Conservation (phyloP, 169 alveolate species). For the Plasmodium cynomolgi region DNA sequence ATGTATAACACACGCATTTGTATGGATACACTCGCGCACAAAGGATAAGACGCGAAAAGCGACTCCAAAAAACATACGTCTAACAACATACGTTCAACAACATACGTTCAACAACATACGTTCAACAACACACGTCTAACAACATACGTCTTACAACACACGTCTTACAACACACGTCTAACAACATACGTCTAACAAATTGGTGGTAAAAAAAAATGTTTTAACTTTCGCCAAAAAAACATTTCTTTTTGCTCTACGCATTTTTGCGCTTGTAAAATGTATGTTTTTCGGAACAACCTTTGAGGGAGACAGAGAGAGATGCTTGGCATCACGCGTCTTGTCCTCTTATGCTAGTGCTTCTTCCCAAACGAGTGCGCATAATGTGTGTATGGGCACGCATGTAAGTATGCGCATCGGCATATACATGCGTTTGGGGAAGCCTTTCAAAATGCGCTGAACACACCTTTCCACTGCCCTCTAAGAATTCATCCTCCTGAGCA, state of each 20-base stretch:
- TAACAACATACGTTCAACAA: neutral
- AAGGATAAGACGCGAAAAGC: conserved; percentile 6
- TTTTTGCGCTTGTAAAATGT: neutral
- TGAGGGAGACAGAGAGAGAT: neutral
- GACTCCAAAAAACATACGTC: neutral
- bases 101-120: too few species aligned
- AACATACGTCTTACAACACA: too few species aligned
- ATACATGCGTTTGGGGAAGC: neutral
- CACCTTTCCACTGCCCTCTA: neutral
- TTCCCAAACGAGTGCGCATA: neutral
- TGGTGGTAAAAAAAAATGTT: conserved; percentile 31
- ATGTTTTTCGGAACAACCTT: neutral
- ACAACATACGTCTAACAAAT: neutral
- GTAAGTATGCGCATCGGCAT: neutral
- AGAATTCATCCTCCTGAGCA: conserved; percentile 35
- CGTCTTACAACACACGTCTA: too few species aligned
- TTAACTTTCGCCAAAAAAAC: conserved; percentile 45
- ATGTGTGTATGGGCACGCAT: neutral
- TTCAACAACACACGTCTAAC: too few species aligned
- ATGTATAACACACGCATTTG: neutral
- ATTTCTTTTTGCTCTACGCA: neutral
- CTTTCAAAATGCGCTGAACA: neutral
- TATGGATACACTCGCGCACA: neutral
- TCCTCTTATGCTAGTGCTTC: neutral
- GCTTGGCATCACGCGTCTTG: conserved; percentile 2